phyloP scores from a whole-genome alignment of 2,329 filamentous ascomycete species.

The Beauveria sp. region DNA sequence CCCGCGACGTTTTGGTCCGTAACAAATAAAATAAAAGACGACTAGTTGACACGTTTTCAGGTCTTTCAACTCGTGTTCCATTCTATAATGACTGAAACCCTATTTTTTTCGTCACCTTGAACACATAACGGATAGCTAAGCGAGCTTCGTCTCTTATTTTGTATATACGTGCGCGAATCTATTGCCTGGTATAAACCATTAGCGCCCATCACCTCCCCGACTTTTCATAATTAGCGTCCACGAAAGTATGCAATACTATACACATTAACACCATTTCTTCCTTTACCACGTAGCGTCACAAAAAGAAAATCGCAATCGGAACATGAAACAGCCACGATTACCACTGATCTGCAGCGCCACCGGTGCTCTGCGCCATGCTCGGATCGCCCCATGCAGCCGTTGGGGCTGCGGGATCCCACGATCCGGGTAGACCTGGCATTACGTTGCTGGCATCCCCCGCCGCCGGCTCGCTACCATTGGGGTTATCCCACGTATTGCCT shows the following conservation, averaged over 20 bases:
- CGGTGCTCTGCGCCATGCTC: conserved; percentile 24
- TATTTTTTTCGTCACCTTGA: too few relatives aligned
- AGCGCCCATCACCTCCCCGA: background rate
- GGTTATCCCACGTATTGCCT: background rate
- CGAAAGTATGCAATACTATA: too few relatives aligned
- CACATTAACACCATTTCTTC: too few relatives aligned
- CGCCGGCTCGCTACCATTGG: background rate
- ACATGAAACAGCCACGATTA: background rate
- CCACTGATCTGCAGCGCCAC: conserved; percentile 19
- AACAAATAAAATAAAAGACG: background rate
- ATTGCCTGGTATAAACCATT: background rate
- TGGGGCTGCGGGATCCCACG: background rate
- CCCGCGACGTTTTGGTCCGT: background rate
- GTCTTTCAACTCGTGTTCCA: background rate
- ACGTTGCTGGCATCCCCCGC: conserved; percentile 17
- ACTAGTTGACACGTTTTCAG: background rate
- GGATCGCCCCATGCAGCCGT: conserved; percentile 24
- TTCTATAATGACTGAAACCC: background rate
- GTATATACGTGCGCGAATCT: background rate
- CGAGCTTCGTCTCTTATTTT: background rate
- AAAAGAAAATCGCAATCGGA: too few relatives aligned
- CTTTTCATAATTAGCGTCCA: too few relatives aligned
- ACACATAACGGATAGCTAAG: too few relatives aligned
- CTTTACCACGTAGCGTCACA: too few relatives aligned
- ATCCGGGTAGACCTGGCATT: conserved; percentile 25